Evolutionary conservation across 106 monocot species (phyloP).

Genomic region (Dendrobium huoshanense): DNA sequence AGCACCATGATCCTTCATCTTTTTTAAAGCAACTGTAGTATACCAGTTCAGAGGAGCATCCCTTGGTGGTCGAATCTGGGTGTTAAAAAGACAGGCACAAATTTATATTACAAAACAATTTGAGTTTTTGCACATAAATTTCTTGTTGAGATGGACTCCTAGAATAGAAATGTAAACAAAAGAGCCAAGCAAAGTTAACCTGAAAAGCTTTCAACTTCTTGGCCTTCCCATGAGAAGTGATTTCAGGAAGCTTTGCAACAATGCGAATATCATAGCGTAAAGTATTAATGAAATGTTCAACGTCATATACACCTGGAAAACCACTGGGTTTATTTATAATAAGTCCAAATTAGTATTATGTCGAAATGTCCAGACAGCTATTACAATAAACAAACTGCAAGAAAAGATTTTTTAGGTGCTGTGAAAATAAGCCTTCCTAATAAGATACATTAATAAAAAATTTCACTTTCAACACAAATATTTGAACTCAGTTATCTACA

Average conservation of each 20-base stretch:
- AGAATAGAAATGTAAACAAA: not conserved
- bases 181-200: constrained; percentile 24
- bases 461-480: not conserved
- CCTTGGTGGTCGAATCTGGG: constrained; percentile 86
- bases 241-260: constrained; percentile 71
- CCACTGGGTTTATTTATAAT: constrained; percentile 45
- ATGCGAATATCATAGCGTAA: constrained; percentile 72
- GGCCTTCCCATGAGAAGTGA: constrained; percentile 52
- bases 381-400: not conserved
- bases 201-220: constrained; percentile 79
- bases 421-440: not conserved
- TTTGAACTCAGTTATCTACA: not conserved
- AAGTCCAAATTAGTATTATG: constrained; percentile 20
- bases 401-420: not conserved
- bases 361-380: not conserved
- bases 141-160: not conserved
- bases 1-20: constrained; percentile 82
- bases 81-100: not conserved
- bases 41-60: constrained; percentile 94
- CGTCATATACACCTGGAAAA: constrained; percentile 96
- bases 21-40: constrained; percentile 65
- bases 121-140: not conserved
- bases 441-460: not conserved
- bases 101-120: not conserved
- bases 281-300: constrained; percentile 75